Percentiles rank a stretch among this genome's conserved stretches.
Conservation (phyloP, 2,329 filamentous ascomycete genomes). For the Xylaria sp. region DNA sequence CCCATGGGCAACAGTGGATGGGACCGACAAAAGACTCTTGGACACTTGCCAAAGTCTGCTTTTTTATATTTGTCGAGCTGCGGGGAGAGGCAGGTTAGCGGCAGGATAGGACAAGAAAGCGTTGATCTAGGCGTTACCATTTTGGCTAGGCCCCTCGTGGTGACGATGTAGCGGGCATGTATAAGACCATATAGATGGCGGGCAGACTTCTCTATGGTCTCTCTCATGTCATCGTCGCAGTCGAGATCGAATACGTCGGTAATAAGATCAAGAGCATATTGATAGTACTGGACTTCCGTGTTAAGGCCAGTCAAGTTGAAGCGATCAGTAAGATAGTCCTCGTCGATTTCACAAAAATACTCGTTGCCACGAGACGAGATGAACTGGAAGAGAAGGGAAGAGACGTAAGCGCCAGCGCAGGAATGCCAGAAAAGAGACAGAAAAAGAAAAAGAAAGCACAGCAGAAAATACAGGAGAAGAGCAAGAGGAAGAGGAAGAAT, state of each 20-base stretch:
- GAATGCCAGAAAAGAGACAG: constrained; percentile 9
- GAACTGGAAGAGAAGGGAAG: constrained; percentile 71
- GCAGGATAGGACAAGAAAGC: not conserved
- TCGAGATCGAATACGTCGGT: constrained; percentile 99
- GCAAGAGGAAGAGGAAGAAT: too few species aligned
- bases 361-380: constrained; percentile 98
- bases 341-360: constrained; percentile 99
- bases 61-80: constrained; percentile 99
- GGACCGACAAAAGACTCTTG: constrained; percentile 92
- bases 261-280: constrained; percentile 96
- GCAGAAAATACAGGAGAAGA: too few species aligned
- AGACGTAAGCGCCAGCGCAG: constrained; percentile 40
- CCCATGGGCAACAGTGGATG: constrained; percentile 96
- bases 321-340: constrained; percentile 96
- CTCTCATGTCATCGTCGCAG: constrained; percentile 97
- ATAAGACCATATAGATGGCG: constrained; percentile 95
- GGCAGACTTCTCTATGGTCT: constrained; percentile 97
- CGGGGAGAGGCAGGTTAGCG: constrained; percentile 30
- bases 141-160: constrained; percentile 90
- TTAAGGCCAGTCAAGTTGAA: constrained; percentile 98
- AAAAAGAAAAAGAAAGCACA: constrained; percentile 57
- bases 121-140: constrained; percentile 73
- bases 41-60: constrained; percentile 97
- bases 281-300: constrained; percentile 97
- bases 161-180: constrained; percentile 96